Conservation (phyloP, 805 yeast genomes). For the Yarrowia hollandica region DNA sequence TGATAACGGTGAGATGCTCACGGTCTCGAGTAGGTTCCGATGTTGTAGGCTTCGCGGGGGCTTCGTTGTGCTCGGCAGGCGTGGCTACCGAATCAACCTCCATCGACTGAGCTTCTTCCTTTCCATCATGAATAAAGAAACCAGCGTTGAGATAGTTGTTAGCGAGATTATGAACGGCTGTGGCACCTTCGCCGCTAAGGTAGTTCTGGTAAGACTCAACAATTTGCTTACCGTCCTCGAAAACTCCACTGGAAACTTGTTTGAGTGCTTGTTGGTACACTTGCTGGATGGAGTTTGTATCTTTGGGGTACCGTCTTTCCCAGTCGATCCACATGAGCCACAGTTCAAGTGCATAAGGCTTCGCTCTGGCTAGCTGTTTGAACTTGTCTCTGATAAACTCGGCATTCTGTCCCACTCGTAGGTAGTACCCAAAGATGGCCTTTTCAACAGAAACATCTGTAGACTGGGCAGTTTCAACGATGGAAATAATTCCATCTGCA, state of each 20-base stretch:
- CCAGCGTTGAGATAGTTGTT: constrained; percentile 17
- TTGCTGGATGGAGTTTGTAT: constrained; percentile 19
- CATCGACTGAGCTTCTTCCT: neutral
- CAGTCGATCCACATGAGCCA: constrained; percentile 18
- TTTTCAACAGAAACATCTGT: neutral
- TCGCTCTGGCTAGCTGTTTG: constrained; percentile 2
- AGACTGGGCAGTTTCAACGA: neutral
- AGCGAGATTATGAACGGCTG: neutral
- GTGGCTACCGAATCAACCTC: constrained; percentile 6
- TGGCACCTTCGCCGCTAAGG: constrained; percentile 2
- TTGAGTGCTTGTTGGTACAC: constrained; percentile 20
- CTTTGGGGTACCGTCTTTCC: constrained; percentile 22
- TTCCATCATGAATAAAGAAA: neutral
- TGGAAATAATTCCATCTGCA: neutral
- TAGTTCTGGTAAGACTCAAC: constrained; percentile 17
- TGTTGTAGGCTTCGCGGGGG: neutral
- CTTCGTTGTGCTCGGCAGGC: neutral
- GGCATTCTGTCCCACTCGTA: neutral
- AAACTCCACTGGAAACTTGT: neutral
- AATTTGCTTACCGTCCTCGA: neutral
- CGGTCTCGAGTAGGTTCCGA: neutral
- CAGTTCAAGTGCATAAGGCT: neutral
- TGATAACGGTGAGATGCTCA: constrained; percentile 12
- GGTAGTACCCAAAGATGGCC: constrained; percentile 11
- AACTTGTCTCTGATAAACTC: constrained; percentile 8